Evolutionary conservation across 2,329 filamentous ascomycete species (phyloP), one percentile per base, ranked within the genome.

Genomic region (Chaetomiaceae sp.): DNA sequence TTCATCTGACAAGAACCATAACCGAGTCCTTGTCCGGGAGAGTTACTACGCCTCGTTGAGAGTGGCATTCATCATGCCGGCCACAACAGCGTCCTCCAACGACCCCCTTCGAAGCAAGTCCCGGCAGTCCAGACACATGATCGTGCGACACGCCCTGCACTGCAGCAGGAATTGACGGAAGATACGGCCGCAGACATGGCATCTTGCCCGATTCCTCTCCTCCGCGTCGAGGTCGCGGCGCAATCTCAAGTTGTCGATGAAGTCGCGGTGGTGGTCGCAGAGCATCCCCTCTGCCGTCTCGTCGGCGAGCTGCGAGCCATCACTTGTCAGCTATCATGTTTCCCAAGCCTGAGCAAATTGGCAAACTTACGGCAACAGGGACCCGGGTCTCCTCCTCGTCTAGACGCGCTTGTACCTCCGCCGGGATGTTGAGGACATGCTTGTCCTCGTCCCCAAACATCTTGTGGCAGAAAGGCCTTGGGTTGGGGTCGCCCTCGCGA

Each of bases 161-260:
- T 55, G 48, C 44, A 55, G 15, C 23, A 55, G 27, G 7, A 55
- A 55, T 5, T 14, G 44, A 12, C 38, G 19, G 33, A 51, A 51
- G 0, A 15, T 6, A 2, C 14, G n/a, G 8, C 38, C 53, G 34
- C 53, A 55, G 25, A 52, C 33, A 6, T 52, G 19, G 23, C 53
- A 55, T 11, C 33, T 27, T 2, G 38, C 44, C 3, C 7, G 6
- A 2, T 9, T 23, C 4, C 14, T 15, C 38, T 51, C 38, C 38
- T 45, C 43, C 7, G 8, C 11, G 38, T 6, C 19, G 14, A 48
- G 37, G 3, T 47, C 53, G 2, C 53, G 48, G 11, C 44, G 43
- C n/a, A 51, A 20, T 11, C 53, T 29, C 37, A 51, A 27, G 2
- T 7, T 15, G 31, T 33, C 33, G 15, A 51, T 20, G 1, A 51